Evolutionary conservation across 805 yeast genomes (phyloP).

Genomic region (Yarrowia phangngaensis): DNA sequence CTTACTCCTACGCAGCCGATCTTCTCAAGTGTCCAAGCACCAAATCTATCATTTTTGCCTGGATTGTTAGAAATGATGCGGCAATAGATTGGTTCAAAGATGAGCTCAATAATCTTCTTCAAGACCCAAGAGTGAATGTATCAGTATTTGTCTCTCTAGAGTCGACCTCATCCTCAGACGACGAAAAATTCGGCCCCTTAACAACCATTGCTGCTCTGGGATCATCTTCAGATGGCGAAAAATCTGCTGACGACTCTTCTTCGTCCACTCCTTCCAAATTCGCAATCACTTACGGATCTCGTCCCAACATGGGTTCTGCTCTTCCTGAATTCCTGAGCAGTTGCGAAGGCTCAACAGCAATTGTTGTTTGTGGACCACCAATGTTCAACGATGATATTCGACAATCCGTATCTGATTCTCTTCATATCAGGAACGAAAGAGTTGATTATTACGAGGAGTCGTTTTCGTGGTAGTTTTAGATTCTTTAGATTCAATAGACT

Average conservation of each 20-base stretch:
- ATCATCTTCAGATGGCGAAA: constrained; percentile 37
- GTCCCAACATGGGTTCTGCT: neutral
- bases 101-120: constrained; percentile 34
- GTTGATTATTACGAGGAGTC: constrained; percentile 67
- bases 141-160: constrained; percentile 39
- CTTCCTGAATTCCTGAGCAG: constrained; percentile 4
- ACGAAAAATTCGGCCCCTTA: constrained; percentile 27
- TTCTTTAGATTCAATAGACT: neutral
- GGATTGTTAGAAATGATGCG: constrained; percentile 37
- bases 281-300: constrained; percentile 40
- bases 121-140: constrained; percentile 35
- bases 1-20: constrained; percentile 43
- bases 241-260: too few species aligned
- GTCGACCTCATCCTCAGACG: constrained; percentile 2
- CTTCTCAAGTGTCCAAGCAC: constrained; percentile 21
- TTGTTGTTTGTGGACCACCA: constrained; percentile 54
- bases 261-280: too few species aligned
- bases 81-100: constrained; percentile 38
- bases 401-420: constrained; percentile 44
- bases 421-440: constrained; percentile 45
- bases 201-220: constrained; percentile 7
- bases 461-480: constrained; percentile 55
- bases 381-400: constrained; percentile 56
- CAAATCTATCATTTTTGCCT: constrained; percentile 34
- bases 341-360: constrained; percentile 14